phyloP scores from a whole-genome alignment of 2,329 filamentous ascomycete species.

The Nannizzia gypsea region DNA sequence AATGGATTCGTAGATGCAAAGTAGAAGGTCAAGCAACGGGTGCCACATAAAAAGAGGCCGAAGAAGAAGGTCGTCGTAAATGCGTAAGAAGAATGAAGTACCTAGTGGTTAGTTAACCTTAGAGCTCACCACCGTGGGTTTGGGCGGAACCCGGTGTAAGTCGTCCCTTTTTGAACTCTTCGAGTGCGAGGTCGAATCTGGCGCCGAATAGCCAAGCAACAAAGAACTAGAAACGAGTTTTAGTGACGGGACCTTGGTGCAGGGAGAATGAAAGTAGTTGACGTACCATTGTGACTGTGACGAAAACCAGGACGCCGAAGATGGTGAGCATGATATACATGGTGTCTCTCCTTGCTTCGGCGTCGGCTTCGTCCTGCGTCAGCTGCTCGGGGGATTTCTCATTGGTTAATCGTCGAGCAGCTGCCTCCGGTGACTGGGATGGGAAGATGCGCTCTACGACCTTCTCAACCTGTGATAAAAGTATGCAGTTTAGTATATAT shows the following conservation, averaged over 20 bases:
- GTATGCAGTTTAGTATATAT: too few species aligned
- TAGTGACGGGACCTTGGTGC: slow-evolving; percentile 2
- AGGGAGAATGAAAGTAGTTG: slow-evolving; percentile 6
- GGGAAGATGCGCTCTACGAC: slow-evolving; percentile 94
- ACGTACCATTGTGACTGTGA: slow-evolving; percentile 71
- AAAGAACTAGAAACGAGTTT: slow-evolving; percentile 47
- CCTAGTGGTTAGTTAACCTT: background rate
- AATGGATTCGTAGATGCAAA: background rate
- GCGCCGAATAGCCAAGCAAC: slow-evolving; percentile 71
- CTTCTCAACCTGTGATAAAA: slow-evolving; percentile 62
- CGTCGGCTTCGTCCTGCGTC: slow-evolving; percentile 37
- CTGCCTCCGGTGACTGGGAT: slow-evolving; percentile 57
- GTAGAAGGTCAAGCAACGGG: background rate
- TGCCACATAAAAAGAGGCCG: background rate
- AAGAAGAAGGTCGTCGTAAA: background rate
- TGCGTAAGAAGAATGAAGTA: background rate
- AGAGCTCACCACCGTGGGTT: background rate
- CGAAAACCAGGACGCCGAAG: slow-evolving; percentile 54
- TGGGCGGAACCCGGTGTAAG: background rate
- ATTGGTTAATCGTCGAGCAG: slow-evolving; percentile 34
- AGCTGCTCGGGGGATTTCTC: slow-evolving; percentile 45
- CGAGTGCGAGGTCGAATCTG: slow-evolving; percentile 60
- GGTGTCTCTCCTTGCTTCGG: slow-evolving; percentile 42
- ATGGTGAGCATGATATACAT: slow-evolving; percentile 39
- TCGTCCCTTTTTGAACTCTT: slow-evolving; percentile 37